Base-by-base conservation (phyloP, 192 early-diverging fungal species). In the Coemansia interrupta region DNA sequence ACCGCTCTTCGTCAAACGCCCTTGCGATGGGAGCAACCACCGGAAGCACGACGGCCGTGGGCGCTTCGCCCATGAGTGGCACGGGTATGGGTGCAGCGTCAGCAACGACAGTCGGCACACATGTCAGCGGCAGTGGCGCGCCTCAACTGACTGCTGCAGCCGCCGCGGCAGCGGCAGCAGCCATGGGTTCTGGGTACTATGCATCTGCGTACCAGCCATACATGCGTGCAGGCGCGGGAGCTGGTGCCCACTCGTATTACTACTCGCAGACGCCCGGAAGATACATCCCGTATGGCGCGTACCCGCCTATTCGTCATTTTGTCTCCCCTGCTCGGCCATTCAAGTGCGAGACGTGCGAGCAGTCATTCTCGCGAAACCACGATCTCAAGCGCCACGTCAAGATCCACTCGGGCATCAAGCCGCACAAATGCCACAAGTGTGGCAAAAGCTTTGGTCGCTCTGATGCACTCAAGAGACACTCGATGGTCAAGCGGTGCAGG, bases 321-420 rank as follows among this genome's bases (percentile, higher is more conserved):
- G 77, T 80, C 17, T 80, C 77, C 0, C 80, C 80, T 2, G 69
- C 80, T 9, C 64, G 77, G 46, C 80, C 80, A 10, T 82, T 80
- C 70, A 82, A 82, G 56, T 82, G 80, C 62, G 64, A 77, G 45
- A 80, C 69, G 3, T 78, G 80, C 60, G 73, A 80, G 53, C 72
- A 80, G 54, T 73, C 73, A 15, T 90, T 90, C 62, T 87, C 83
- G 28, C 82, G 89, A 45, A 85, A 89, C 61, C 87, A 89, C 54
- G 89, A 90, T 62, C 66, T 87, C 10, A 88, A 89, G 56, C 74
- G 89, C 4, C 90, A 91, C 57, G 82, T 85, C 68, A 84, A 87
- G 54, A 87, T 89, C 4, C 90, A 91, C 58, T 84, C 83, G 56
- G 84, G 88, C 11, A 72, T 83, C 44, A 91, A 91, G 66, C 90